phyloP scores from a whole-genome alignment of 208 protist genomes.

The Trypanosoma rangeli region DNA sequence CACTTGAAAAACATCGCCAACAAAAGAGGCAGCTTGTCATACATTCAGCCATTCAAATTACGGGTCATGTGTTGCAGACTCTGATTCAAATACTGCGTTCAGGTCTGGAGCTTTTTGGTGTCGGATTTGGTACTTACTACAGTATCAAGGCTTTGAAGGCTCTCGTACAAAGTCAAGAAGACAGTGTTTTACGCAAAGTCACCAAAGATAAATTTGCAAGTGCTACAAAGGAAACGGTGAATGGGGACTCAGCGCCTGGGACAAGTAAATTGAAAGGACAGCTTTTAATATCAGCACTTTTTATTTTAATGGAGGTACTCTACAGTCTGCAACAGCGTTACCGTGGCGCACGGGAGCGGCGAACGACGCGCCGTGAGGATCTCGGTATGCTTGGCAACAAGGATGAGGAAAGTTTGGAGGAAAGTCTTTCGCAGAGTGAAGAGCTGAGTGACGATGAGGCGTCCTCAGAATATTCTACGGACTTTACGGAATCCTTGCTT shows the following conservation, averaged over 20 bases:
- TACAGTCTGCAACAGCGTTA: constrained; percentile 44
- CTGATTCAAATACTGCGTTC: constrained; percentile 79
- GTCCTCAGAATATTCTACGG: constrained; percentile 10
- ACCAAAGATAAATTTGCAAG: constrained; percentile 4
- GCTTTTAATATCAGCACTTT: constrained; percentile 53
- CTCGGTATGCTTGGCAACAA: background rate
- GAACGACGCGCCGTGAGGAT: constrained; percentile 13
- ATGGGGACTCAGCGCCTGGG: background rate
- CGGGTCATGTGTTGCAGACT: constrained; percentile 72
- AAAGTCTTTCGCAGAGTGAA: constrained; percentile 66
- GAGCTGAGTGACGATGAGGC: constrained; percentile 28
- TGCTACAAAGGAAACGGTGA: constrained; percentile 15
- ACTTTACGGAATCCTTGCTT: background rate
- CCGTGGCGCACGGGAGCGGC: constrained; percentile 4
- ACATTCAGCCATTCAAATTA: constrained; percentile 74
- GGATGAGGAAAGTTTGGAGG: constrained; percentile 30
- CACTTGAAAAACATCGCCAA: constrained; percentile 64
- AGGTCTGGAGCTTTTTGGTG: constrained; percentile 72
- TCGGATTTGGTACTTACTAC: constrained; percentile 88
- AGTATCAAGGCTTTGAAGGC: constrained; percentile 79
- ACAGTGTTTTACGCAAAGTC: constrained; percentile 2
- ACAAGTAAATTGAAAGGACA: constrained; percentile 48
- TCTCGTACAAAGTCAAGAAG: constrained; percentile 50
- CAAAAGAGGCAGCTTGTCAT: constrained; percentile 67
- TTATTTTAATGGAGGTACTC: constrained; percentile 58